Evolutionary conservation across 2,329 filamentous ascomycete genomes (phyloP), one percentile per base, ranked within the genome.

Genomic region (Exophiala sideris): DNA sequence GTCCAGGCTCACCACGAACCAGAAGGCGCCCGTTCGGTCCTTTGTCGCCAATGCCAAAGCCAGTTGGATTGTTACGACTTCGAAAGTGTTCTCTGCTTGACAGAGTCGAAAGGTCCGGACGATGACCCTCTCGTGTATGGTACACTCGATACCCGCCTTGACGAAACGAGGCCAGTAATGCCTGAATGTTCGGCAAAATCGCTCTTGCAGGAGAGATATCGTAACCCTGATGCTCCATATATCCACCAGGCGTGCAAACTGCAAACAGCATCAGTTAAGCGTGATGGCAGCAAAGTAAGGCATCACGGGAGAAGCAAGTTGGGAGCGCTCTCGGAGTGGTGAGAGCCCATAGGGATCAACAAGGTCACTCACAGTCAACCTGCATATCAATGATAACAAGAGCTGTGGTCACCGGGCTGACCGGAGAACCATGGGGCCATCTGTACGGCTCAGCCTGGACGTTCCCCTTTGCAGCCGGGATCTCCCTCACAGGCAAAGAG

Each of bases 21-120:
- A 85, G 68, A 2, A 84, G 72, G n/a, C 78, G 76, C 1, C 82
- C 82, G 41, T 84, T 66, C 1, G 81, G 81, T 0, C 82, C 81
- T 11, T 57, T 67, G 9, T 76, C 73, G 3, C 74, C 76, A 42
- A 84, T 82, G 0, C 77, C 77, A n/a, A 79, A 61, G 6, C 74
- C 72, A 0, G 73, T 72, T 3, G 71, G 60, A 58, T 81, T 81
- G 52, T 83, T 79, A 10, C 70, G 70, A 38, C 77, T 81, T 3
- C 82, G 75, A 46, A 75, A 76, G 1, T 65, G 66, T 63, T 85
- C 82, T n/a, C 82, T 71, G 9, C 72, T 69, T 0, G 79, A 78
- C 0, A 84, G 73, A 6, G 81, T 83, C 0, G 79, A 79, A 4
- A 84, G 71, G 60, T 83, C 77, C 0, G 79, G 67, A 9, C 79